These are phyloP conservation scores for Clohesyomyces aquaticus DNA, from an alignment of 495 filamentous ascomycete species.

Conservation along the genomic window DNA sequence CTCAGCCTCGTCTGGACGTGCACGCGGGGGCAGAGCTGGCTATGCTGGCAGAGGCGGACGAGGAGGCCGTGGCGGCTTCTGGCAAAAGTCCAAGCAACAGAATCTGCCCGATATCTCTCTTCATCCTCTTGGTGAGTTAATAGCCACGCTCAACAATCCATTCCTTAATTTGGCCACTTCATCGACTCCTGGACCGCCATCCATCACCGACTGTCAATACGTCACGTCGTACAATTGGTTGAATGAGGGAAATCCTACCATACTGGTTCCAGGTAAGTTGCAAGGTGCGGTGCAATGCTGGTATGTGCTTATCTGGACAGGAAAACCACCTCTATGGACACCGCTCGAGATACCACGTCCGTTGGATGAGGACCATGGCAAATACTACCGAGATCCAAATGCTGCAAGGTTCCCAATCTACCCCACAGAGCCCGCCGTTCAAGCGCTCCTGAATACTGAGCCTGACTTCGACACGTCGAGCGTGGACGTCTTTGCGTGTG, in stretches of 20 bases:
- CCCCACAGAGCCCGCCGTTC: conserved; percentile 63
- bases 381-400: conserved; percentile 66
- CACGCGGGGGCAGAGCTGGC: conserved; percentile 7
- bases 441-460: conserved; percentile 48
- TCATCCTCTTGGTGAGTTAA: conserved; percentile 24
- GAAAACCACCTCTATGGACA: conserved; percentile 62
- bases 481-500: conserved; percentile 66
- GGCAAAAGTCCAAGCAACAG: background rate
- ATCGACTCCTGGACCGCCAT: background rate
- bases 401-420: conserved; percentile 59
- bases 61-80: background rate
- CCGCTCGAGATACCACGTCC: conserved; percentile 48
- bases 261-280: conserved; percentile 58
- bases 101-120: conserved; percentile 5
- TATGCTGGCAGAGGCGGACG: conserved; percentile 16
- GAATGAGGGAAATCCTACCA: conserved; percentile 46
- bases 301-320: conserved; percentile 44
- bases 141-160: background rate
- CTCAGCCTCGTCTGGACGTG: background rate
- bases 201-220: conserved; percentile 45
- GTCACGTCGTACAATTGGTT: conserved; percentile 63
- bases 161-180: background rate
- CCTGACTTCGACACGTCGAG: conserved; percentile 46
- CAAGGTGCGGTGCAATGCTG: background rate
- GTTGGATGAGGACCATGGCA: conserved; percentile 57